Evolutionary conservation across 139 green algal species (phyloP).

Genomic region (Eudorina sp.): DNA sequence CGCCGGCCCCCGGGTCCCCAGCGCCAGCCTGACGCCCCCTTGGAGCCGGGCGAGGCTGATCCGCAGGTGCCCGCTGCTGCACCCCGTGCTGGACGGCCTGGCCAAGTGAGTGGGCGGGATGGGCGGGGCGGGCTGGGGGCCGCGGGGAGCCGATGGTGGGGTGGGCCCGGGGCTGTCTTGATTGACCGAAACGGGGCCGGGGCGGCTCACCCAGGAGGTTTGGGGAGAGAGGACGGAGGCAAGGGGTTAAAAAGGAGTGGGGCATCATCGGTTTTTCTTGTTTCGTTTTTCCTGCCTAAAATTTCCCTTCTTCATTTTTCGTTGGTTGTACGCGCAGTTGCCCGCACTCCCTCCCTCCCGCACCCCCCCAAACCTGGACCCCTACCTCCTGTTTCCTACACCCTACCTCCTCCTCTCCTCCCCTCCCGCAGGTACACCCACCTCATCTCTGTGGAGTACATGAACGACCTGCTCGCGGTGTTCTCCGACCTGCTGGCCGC

Average conservation of each 20-base stretch:
- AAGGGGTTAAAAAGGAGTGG: too few species aligned
- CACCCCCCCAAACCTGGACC: background rate
- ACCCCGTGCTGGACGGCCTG: slow-evolving; percentile 74
- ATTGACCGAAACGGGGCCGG: too few species aligned
- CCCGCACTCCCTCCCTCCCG: background rate
- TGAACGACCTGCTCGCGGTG: slow-evolving; percentile 78
- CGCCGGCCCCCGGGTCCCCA: background rate
- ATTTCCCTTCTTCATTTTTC: too few species aligned
- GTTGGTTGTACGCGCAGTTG: too few species aligned
- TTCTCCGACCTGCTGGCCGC: slow-evolving; percentile 68
- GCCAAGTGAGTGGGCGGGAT: slow-evolving; percentile 44
- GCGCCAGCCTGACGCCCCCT: too few species aligned
- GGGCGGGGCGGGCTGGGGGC: too few species aligned
- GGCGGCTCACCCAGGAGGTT: too few species aligned
- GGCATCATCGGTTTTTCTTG: too few species aligned
- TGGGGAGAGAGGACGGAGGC: too few species aligned
- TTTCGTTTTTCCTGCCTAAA: too few species aligned
- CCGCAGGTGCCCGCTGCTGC: slow-evolving; percentile 80
- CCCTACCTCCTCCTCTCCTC: background rate
- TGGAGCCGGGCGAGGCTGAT: slow-evolving; percentile 48
- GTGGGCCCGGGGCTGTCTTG: too few species aligned
- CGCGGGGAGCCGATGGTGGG: too few species aligned
- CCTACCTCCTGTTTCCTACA: background rate
- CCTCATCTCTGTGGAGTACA: slow-evolving; percentile 88
- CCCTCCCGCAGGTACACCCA: slow-evolving; percentile 70